Base-by-base conservation (phyloP, 2,329 filamentous ascomycete species). In the Colletotrichum noveboracense region DNA sequence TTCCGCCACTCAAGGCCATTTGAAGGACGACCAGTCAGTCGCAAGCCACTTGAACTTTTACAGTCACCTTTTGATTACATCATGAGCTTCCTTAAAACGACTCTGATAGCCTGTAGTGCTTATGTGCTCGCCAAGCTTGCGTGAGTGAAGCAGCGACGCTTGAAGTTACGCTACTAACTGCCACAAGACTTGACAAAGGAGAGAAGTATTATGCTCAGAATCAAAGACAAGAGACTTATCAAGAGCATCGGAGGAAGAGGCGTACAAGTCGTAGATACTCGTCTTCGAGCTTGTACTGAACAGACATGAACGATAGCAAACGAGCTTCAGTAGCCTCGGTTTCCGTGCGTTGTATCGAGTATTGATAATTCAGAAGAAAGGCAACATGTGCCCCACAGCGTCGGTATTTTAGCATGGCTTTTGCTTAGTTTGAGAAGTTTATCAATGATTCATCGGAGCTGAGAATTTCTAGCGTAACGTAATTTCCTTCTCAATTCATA, bases 1-100 rank as follows among this genome's bases (percentile, higher is more conserved):
- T 55, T 55, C 0, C 8, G n/a, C 48, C 1, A 2, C 18, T 3
- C 6, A 5, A 55, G 48, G 0, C 2, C 3, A 55, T 55, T 55
- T 2, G n/a, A 55, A 55, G 43, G n/a, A n/a, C n/a, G n/a, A n/a
- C 18, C 6, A 21, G 18, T 21, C 12, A 55, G 48, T 55, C 6
- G 24, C 12, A 24, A 55, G 48, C 48, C 7, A 55, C 48, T 55
- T n/a, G n/a, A n/a, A n/a, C n/a, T n/a, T n/a, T n/a, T n/a, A n/a
- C n/a, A n/a, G n/a, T n/a, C n/a, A n/a, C n/a, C n/a, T n/a, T n/a
- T n/a, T n/a, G n/a, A n/a, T n/a, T n/a, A n/a, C n/a, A 55, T n/a
- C 2, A 55, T 55, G 3, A 55, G 48, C 48, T 55, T 55, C n/a
- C 1, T 55, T 2, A 55, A 55, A 55, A 21, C 48, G 5, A 55